Conservation (phyloP, 495 filamentous ascomycete species). For the Cudoniella acicularis region DNA sequence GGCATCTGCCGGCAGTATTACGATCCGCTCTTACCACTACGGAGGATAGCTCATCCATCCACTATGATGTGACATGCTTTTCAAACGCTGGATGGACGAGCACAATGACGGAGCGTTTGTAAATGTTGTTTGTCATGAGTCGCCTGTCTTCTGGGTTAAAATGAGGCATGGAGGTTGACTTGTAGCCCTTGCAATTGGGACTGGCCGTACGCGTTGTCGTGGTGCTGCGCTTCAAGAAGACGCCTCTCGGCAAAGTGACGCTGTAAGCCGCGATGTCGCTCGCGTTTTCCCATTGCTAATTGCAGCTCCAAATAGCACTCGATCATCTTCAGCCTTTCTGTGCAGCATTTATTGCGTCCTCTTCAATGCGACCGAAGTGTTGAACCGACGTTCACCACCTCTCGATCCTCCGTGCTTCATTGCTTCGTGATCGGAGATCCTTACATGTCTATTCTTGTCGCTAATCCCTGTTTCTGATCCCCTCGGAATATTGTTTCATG, state of each 20-base stretch:
- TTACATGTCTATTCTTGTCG: conserved; percentile 13
- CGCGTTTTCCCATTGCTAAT: not conserved
- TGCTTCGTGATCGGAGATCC: not conserved
- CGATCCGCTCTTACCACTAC: not conserved
- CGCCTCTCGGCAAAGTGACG: conserved; percentile 23
- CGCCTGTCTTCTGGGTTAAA: not conserved
- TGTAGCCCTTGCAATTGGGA: too few relatives aligned
- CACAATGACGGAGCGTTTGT: not conserved
- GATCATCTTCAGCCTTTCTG: not conserved
- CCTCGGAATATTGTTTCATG: conserved; percentile 25
- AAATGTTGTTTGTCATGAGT: not conserved
- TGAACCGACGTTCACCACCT: too few relatives aligned
- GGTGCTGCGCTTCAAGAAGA: conserved; percentile 22
- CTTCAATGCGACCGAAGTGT: not conserved
- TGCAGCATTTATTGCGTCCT: not conserved
- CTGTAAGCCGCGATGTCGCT: conserved; percentile 16
- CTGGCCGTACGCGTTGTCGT: too few relatives aligned
- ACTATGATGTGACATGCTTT: not conserved
- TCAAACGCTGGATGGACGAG: not conserved
- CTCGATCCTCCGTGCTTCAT: too few relatives aligned
- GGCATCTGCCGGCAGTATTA: conserved; percentile 15
- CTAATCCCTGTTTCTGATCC: conserved; percentile 14
- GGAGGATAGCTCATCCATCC: not conserved
- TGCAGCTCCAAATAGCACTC: not conserved
- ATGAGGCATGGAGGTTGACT: not conserved